Percentiles rank a stretch among this genome's conserved stretches.
Conservation (phyloP, 2,329 filamentous ascomycete genomes). For the Alternaria atra region DNA sequence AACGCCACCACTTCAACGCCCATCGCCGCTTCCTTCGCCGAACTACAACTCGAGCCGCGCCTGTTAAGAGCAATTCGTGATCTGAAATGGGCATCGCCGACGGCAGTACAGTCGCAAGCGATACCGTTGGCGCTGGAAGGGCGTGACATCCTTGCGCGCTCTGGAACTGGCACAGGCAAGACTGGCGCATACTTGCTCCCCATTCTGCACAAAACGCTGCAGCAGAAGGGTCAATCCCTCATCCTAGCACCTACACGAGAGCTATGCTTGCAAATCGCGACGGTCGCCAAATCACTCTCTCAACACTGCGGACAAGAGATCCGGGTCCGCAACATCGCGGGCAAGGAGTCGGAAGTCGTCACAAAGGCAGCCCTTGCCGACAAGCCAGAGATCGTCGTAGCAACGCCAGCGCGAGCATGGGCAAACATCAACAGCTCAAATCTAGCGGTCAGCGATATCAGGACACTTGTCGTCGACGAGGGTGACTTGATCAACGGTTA, state of each 20-base stretch:
- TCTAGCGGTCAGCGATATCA: conserved; percentile 73
- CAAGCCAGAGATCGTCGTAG: conserved; percentile 86
- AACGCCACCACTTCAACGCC: background rate
- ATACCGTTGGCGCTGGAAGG: conserved; percentile 89
- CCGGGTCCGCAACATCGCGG: conserved; percentile 83
- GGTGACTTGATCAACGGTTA: conserved; percentile 93
- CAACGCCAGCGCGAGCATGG: conserved; percentile 86
- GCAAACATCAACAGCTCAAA: conserved; percentile 78
- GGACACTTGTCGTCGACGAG: conserved; percentile 86
- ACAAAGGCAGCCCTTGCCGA: conserved; percentile 87
- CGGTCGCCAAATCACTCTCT: conserved; percentile 77
- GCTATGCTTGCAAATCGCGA: conserved; percentile 89
- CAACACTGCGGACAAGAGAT: conserved; percentile 87
- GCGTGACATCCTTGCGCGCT: conserved; percentile 88
- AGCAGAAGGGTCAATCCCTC: conserved; percentile 80
- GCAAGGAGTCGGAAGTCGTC: conserved; percentile 88
- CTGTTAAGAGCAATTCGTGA: conserved; percentile 85
- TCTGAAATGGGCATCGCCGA: conserved; percentile 85
- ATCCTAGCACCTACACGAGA: conserved; percentile 95
- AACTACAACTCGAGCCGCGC: conserved; percentile 82
- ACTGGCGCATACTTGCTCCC: conserved; percentile 95
- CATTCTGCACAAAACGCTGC: conserved; percentile 83
- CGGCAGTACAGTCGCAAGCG: conserved; percentile 84
- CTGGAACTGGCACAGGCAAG: conserved; percentile 95
- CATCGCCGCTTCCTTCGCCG: conserved; percentile 67